A percentile compares a stretch with the other conserved stretches of the same genome.
Conservation (phyloP, 768 basidiomycete genomes). For the Leccinum aurantiacum region DNA sequence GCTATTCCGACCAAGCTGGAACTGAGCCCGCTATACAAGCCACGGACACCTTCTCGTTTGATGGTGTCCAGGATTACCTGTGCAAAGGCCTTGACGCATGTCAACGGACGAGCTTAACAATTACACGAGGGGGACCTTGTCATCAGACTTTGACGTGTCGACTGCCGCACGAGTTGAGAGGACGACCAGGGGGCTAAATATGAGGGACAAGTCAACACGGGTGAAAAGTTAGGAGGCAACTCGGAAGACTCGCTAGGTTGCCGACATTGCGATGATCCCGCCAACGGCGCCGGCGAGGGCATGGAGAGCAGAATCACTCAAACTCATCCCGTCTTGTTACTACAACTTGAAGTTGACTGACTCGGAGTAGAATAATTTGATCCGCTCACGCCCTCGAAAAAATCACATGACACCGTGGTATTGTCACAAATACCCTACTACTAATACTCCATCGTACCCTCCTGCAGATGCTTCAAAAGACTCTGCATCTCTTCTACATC, state of each 20-base stretch:
- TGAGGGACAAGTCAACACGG: slow-evolving; percentile 2
- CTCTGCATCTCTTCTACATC: slow-evolving; percentile 74
- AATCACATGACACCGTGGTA: slow-evolving; percentile 18
- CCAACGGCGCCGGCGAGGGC: slow-evolving; percentile 87
- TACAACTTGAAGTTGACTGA: background rate
- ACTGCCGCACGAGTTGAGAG: slow-evolving; percentile 93
- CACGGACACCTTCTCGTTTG: slow-evolving; percentile 79
- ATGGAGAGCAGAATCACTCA: slow-evolving; percentile 81
- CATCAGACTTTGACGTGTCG: slow-evolving; percentile 67
- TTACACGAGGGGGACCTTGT: slow-evolving; percentile 53
- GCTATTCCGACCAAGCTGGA: slow-evolving; percentile 90
- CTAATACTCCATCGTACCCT: slow-evolving; percentile 20
- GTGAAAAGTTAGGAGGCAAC: background rate
- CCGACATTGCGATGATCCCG: slow-evolving; percentile 89
- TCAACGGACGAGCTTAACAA: slow-evolving; percentile 1
- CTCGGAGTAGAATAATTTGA: too few species aligned
- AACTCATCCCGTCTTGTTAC: background rate
- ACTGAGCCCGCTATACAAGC: slow-evolving; percentile 83
- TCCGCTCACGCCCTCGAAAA: background rate
- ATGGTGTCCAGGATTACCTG: slow-evolving; percentile 73
- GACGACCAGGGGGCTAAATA: slow-evolving; percentile 79
- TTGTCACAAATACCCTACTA: background rate
- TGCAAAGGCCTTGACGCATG: slow-evolving; percentile 50
- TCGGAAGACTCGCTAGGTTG: slow-evolving; percentile 64
- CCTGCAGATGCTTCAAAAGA: slow-evolving; percentile 48